Percentiles rank a stretch among this genome's conserved stretches.
Conservation (phyloP, 768 basidiomycete genomes). For the Myochromella boudieri region DNA sequence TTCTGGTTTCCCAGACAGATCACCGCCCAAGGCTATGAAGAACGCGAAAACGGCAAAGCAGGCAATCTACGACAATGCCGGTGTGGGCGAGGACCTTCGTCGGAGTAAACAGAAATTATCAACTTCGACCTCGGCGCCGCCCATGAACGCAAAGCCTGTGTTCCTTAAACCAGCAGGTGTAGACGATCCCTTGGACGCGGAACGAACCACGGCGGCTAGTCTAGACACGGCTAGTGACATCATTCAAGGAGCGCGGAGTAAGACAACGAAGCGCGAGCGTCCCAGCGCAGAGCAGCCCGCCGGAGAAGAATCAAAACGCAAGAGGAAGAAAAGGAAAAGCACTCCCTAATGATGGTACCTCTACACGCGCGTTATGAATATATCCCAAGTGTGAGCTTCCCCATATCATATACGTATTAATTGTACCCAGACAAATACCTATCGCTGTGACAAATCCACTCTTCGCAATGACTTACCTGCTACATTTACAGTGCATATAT, state of each 20-base stretch:
- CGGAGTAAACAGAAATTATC: slow-evolving; percentile 20
- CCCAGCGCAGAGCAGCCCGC: slow-evolving; percentile 18
- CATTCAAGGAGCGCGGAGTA: slow-evolving; percentile 27
- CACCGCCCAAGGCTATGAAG: slow-evolving; percentile 22
- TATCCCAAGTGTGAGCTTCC: too few species aligned
- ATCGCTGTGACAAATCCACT: too few species aligned
- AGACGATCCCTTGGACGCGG: slow-evolving; percentile 41
- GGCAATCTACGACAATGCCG: slow-evolving; percentile 43
- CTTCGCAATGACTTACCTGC: too few species aligned
- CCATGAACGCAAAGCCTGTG: slow-evolving; percentile 9
- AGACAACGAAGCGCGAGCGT: slow-evolving; percentile 31
- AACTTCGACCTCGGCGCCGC: background rate
- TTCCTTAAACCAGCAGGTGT: slow-evolving; percentile 62
- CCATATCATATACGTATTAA: too few species aligned
- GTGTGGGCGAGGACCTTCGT: slow-evolving; percentile 52
- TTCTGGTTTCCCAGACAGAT: slow-evolving; percentile 23
- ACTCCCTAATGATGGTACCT: slow-evolving; percentile 11
- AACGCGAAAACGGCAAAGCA: slow-evolving; percentile 42
- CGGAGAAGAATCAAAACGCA: slow-evolving; percentile 28
- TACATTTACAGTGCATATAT: too few species aligned
- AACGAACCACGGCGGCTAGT: slow-evolving; percentile 7
- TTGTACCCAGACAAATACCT: too few species aligned
- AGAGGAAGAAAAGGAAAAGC: slow-evolving; percentile 36
- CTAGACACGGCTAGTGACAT: slow-evolving; percentile 12
- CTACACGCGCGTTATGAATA: too few species aligned